Percentiles rank a stretch among this genome's conserved stretches.
phyloP scores from a whole-genome alignment of 1,284 basidiomycete species.

The Ustilago xerochloae region DNA sequence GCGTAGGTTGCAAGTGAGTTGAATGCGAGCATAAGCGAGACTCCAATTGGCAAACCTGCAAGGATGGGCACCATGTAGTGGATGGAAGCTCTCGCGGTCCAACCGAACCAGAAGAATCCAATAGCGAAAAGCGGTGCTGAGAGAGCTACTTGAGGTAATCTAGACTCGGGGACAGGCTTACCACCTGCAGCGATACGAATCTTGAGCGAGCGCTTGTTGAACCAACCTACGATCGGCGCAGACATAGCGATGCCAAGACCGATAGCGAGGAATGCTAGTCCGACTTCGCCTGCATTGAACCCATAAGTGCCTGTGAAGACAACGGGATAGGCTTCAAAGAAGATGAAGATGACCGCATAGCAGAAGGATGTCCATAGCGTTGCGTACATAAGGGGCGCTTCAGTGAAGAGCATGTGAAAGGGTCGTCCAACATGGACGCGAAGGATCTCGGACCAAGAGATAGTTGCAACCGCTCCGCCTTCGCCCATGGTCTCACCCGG shows the following conservation, averaged over 20 bases:
- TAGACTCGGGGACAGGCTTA: slow-evolving; percentile 37
- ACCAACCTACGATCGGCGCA: slow-evolving; percentile 31
- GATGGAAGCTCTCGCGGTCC: slow-evolving; percentile 39
- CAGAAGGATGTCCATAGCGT: slow-evolving; percentile 43
- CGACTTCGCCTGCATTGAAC: slow-evolving; percentile 48
- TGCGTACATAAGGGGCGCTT: slow-evolving; percentile 44
- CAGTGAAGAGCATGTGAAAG: slow-evolving; percentile 44
- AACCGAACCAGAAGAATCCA: slow-evolving; percentile 52
- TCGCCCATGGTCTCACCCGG: slow-evolving; percentile 14
- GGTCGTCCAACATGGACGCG: slow-evolving; percentile 38
- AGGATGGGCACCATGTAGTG: slow-evolving; percentile 50
- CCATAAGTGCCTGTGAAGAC: slow-evolving; percentile 46
- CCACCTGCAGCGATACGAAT: slow-evolving; percentile 25
- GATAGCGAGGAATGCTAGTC: slow-evolving; percentile 43
- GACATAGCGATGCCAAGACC: slow-evolving; percentile 42
- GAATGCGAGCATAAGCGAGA: slow-evolving; percentile 38
- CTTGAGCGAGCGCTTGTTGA: slow-evolving; percentile 33
- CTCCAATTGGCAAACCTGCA: slow-evolving; percentile 30
- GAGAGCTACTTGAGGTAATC: slow-evolving; percentile 29
- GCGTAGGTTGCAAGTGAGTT: slow-evolving; percentile 47
- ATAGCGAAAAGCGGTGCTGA: slow-evolving; percentile 36
- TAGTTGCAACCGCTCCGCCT: slow-evolving; percentile 20
- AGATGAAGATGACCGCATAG: slow-evolving; percentile 50
- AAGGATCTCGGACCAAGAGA: slow-evolving; percentile 25
- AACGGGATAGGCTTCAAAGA: slow-evolving; percentile 51